Evolutionary conservation across 163 green algal genomes (phyloP).

Genomic region (Chlamydomonas reinhardtii): DNA sequence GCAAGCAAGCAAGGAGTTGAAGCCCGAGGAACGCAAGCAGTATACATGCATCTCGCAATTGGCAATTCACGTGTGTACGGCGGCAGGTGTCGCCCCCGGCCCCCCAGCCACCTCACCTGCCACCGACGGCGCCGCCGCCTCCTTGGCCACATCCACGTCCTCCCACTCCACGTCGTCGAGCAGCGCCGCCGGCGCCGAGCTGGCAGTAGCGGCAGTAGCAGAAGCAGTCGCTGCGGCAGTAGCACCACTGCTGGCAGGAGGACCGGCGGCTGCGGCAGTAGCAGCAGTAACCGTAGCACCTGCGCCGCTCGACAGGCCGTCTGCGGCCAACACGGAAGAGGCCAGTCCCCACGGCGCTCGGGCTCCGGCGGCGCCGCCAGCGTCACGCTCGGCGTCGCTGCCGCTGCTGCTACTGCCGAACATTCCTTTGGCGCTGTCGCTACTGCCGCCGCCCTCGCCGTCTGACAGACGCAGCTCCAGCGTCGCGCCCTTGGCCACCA

Average conservation of each 20-base stretch:
- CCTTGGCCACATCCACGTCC: constrained; percentile 71
- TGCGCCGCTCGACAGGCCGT: too few species aligned
- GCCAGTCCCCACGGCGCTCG: too few species aligned
- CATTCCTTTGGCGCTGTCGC: constrained; percentile 22
- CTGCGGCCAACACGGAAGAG: too few species aligned
- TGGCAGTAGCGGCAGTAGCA: neutral
- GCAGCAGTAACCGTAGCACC: too few species aligned
- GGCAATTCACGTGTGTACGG: too few species aligned
- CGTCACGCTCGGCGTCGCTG: neutral
- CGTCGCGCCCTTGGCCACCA: constrained; percentile 9
- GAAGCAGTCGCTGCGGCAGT: neutral
- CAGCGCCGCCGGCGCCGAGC: neutral
- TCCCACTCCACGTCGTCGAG: constrained; percentile 73
- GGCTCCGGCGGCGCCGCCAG: neutral
- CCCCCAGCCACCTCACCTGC: too few species aligned
- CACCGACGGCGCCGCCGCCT: constrained; percentile 24
- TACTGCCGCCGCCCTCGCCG: constrained; percentile 14
- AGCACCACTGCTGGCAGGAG: constrained; percentile 17
- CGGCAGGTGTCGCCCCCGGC: too few species aligned
- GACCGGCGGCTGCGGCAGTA: too few species aligned
- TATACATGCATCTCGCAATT: too few species aligned
- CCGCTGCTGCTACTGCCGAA: constrained; percentile 50
- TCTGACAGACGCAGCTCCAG: constrained; percentile 33
- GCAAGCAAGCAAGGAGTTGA: too few species aligned
- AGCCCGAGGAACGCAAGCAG: too few species aligned